Evolutionary conservation across 768 basidiomycete species (phyloP), one percentile per base, ranked within the genome.

Genomic region (Tricholoma hemisulphureum): DNA sequence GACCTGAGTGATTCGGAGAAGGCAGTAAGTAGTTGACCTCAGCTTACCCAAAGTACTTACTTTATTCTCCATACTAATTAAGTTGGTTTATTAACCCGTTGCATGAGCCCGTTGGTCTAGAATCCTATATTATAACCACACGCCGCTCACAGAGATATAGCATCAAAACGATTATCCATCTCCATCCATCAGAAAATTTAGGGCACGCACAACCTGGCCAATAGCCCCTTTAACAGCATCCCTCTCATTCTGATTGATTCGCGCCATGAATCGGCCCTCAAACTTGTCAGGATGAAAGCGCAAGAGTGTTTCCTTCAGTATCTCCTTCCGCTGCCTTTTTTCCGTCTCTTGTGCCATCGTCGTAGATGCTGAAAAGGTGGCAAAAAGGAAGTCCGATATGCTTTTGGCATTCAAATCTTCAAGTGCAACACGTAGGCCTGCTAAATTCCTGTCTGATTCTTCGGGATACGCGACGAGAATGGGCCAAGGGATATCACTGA

Each of bases 281-380:
- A 91, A 91, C 67, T 91, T 91, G 70, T 91, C 89, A 2, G 89
- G 89, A 66, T 91, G 89, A 67, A 88, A 91, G 18, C 88, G 84
- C 23, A 90, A 69, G 63, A 89, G 77, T 0, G 86, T 79, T 70
- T 89, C 88, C 63, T 86, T 76, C 45, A 90, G 64, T 60, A 78
- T 85, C 18, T 89, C 86, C 66, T 82, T 86, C 49, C 78, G 73
- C 31, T 75, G 76, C 66, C 78, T 82, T 69, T 76, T 82, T 31
- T 69, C 67, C 20, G 58, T 58, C 18, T 72, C 74, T 8, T 9
- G 20, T 7, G 56, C 35, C 32, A 54, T 66, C 20, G 61, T 52
- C 18, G 52, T 48, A 43, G 61, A 53, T 45, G 55, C 41, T 1
- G 53, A 50, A 13, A 31, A 45, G 29, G 45, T 51, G 24, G 37